Percentiles rank a stretch among this genome's conserved stretches.
Evolutionary conservation across 805 yeast genomes (phyloP).

Genomic region (Zygosaccharomyces kombuchaensis): DNA sequence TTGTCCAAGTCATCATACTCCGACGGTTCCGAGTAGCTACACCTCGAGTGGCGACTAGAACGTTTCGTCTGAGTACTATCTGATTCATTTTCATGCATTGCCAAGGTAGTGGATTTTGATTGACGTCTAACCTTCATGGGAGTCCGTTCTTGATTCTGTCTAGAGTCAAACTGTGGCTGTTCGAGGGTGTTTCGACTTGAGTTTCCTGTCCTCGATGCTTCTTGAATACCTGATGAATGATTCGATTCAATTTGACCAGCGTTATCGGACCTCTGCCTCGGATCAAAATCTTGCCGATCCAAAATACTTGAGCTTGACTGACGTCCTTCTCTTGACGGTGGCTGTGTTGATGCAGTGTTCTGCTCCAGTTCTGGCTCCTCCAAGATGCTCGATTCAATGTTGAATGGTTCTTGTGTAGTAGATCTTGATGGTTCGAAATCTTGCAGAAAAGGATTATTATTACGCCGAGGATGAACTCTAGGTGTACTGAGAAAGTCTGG

Average conservation of each 20-base stretch:
- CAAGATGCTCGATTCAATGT: conserved; percentile 1
- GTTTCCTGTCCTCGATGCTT: neutral
- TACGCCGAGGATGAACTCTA: conserved; percentile 9
- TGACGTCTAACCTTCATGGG: neutral
- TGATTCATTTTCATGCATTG: neutral
- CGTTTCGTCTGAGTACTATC: neutral
- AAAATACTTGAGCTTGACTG: neutral
- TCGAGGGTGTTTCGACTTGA: neutral
- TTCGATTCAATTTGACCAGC: neutral
- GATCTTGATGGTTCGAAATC: neutral
- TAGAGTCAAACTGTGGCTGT: neutral
- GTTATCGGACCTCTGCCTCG: neutral
- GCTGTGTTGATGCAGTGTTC: neutral
- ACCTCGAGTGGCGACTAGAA: neutral
- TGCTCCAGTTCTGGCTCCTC: conserved; percentile 4
- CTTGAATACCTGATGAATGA: neutral
- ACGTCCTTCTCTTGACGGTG: neutral
- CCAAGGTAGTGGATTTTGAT: neutral
- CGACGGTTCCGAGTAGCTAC: neutral
- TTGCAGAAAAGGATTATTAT: conserved; percentile 1
- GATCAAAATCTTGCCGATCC: neutral
- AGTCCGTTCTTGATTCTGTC: neutral
- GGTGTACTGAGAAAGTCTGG: conserved; percentile 33
- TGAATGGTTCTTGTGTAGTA: conserved; percentile 1
- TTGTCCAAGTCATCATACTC: neutral